Evolutionary conservation across 2,329 filamentous ascomycete species (phyloP), one percentile per base, ranked within the genome.

Genomic region (Paecilomyces fulvus): DNA sequence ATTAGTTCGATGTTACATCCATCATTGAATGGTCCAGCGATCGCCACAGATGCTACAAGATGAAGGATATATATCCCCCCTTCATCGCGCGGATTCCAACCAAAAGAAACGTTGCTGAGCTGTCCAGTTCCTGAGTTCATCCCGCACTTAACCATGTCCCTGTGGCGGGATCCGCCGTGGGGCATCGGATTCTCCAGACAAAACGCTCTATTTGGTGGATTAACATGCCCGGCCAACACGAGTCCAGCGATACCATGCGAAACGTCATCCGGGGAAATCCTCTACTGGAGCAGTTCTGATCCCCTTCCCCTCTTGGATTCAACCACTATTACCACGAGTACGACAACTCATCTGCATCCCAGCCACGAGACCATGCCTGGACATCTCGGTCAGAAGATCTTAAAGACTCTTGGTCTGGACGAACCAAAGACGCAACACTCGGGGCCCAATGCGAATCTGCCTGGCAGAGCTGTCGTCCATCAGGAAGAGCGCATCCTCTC

Each of bases 401-500:
- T 49, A 3, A 28, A 49, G 48, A 49, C 20, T 21, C n/a, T 49
- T 11, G 48, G 25, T 28, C 25, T 49, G 21, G 48, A 49, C 48
- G 48, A 49, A 23, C 25, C 48, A n/a, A 49, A 28, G 48, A 11
- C 20, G 10, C 10, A 9, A 6, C 7, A 49, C 3, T 8, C 23
- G 21, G 10, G 10, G 14, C 48, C 48, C 14, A 8, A 2, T n/a
- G 20, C 5, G 10, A 21, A 49, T 49, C 7, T 49, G 20, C 59
- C 59, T 17, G 66, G 63, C 20, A 63, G 58, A 3, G 61, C 64
- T n/a, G 28, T 64, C 31, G 59, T 73, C 55, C 65, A 70, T 57
- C 59, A 69, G 21, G 70, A 71, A 30, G 70, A 73, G 51, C 69
- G 68, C 43, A 56, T 60, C 21, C 59, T 73, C n/a, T 66, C 72